Conservation (phyloP, 805 yeast genomes). For the Yamadazyma ubonensis region DNA sequence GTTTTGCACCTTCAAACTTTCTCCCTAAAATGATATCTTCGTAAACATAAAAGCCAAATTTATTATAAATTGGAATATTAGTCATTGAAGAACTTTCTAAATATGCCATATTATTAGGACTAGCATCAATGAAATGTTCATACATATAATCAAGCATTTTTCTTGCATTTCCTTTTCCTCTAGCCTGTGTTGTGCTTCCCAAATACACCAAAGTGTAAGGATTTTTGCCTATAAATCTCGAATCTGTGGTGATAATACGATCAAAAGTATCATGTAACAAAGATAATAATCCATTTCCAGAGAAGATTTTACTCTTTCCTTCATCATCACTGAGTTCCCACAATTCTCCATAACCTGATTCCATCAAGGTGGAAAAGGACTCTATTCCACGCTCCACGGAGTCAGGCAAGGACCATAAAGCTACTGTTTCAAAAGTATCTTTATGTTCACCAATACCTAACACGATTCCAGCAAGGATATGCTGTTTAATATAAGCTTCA, state of each 20-base stretch:
- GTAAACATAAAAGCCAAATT: conserved; percentile 50
- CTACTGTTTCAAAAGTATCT: conserved; percentile 50
- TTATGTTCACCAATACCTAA: conserved; percentile 49
- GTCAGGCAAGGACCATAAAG: conserved; percentile 53
- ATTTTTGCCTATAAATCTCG: conserved; percentile 33
- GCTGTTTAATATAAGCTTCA: conserved; percentile 52
- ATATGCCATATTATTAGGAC: conserved; percentile 40
- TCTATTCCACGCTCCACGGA: conserved; percentile 42
- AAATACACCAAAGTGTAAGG: conserved; percentile 46
- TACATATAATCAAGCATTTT: conserved; percentile 50
- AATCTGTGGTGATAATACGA: conserved; percentile 43
- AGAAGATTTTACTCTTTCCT: conserved; percentile 49
- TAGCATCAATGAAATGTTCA: conserved; percentile 43
- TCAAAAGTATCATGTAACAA: conserved; percentile 49
- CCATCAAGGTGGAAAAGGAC: conserved; percentile 46
- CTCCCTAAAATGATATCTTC: conserved; percentile 49
- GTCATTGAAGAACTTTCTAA: conserved; percentile 47
- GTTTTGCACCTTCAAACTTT: conserved; percentile 24
- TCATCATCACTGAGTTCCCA: conserved; percentile 49
- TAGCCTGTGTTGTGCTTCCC: conserved; percentile 43
- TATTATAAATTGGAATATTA: conserved; percentile 54
- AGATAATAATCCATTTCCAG: conserved; percentile 44
- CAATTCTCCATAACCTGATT: conserved; percentile 51
- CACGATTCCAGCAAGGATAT: conserved; percentile 49
- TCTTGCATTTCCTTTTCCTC: conserved; percentile 58